Evolutionary conservation across 495 filamentous ascomycete species (phyloP), one percentile per base, ranked within the genome.

Genomic region (Podospora pseudoanserina): DNA sequence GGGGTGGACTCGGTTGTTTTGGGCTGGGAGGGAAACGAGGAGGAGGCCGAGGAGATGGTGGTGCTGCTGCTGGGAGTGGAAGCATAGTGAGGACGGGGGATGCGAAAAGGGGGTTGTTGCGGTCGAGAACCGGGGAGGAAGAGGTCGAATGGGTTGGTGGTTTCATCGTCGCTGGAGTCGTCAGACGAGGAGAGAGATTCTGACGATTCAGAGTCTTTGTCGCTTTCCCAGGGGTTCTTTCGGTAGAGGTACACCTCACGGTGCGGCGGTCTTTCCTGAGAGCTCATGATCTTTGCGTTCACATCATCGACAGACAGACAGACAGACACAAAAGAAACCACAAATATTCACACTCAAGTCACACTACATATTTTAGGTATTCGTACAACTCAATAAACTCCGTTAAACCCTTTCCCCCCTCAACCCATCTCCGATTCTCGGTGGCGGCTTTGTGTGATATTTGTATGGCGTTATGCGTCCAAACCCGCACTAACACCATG

Each of bases 81-180:
- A 54, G 65, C 59, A 66, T 23, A 60, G 28, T 18, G 20, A 23
- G 66, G 39, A 7, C 66, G 72, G 2, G 67, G 72, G 68, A 68
- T 71, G 54, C 77, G 71, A n/a, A 79, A 39, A 39, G 34, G 34
- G 34, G 72, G 75, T 82, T 79, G 34, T 78, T 71, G 44, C 76
- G 73, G 67, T 79, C 76, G 70, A 30, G 80, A 80, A 62, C 79
- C 73, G 0, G 79, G 77, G 15, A 83, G 67, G 44, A 81, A 34
- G 44, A 79, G n/a, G 60, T 82, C 79, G 63, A 82, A 79, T 60
- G 79, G 75, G 66, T 81, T 80, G 60, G 77, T 71, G 63, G 78
- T 77, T 13, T 64, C 60, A 32, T 67, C 68, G 15, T 56, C 60
- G 60, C 34, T 39, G 60, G 26, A 44, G 54, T 20, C 64, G 64